Base-by-base conservation (phyloP, 305 asterid genomes). In the Rubia tinctorum region DNA sequence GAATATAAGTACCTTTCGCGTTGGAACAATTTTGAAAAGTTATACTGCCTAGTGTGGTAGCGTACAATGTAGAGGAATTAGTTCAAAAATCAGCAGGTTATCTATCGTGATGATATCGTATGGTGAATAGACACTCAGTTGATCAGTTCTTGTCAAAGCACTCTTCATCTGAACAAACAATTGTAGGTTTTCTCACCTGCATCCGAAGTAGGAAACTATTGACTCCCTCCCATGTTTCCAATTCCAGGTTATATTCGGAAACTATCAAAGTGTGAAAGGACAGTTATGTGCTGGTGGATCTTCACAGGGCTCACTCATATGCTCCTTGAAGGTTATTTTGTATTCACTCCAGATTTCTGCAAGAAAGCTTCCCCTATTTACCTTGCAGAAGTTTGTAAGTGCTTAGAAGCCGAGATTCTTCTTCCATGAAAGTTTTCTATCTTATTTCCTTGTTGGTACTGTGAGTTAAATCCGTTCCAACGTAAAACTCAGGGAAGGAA, bases 301-400 rank as follows among this genome's bases (percentile, higher is more conserved):
- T 88, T 90, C 91, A 88, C 97, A 18, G 93, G 93, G 69, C 86
- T 91, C 63, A 84, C 96, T 2, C 97, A 91, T 84, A 85, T 88
- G 76, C 69, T 91, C 74, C 90, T 88, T 5, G 97, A 93, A 80
- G 94, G 94, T 47, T 93, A 93, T 76, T 89, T 87, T 67, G 92
- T 76, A 34, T 89, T 90, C 73, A 80, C 96, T 71, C 97, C 98
- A 1, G 88, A 89, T 20, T 89, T 93, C 59, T 93, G 81, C 91
- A 88, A 84, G 79, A 77, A 82, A 72, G 82, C 76, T 37, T 82
- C 88, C 68, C 90, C 94, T 7, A 79, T 77, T 77, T 93, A 87
- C 82, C 92, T 91, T 47, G 95, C 95, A n/a, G 98, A 93, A 86
- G 89, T 89, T 72, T 92, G 97, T 88, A 79, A 88, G 97, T 86